Evolutionary conservation across 2,329 filamentous ascomycete species (phyloP).

Genomic region (Stemphylium beticola): DNA sequence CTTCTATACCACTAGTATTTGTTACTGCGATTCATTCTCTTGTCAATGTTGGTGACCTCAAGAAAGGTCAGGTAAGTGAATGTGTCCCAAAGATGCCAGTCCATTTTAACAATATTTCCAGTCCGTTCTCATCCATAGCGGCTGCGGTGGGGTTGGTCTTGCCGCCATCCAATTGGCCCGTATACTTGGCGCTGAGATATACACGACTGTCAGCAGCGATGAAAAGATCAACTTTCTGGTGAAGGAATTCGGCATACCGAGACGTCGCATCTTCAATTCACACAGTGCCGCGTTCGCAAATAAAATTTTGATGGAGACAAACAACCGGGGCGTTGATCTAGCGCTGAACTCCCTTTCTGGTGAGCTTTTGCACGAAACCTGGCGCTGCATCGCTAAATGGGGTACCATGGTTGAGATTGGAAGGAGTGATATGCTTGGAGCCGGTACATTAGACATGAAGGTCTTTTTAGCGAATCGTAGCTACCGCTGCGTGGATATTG

Average conservation of each 20-base stretch:
- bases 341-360: slow-evolving; percentile 39
- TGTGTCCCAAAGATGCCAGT: not conserved
- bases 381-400: slow-evolving; percentile 48
- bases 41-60: slow-evolving; percentile 22
- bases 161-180: slow-evolving; percentile 28
- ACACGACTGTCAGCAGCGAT: slow-evolving; percentile 25
- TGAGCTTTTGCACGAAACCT: slow-evolving; percentile 40
- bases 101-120: not conserved
- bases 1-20: slow-evolving; percentile 31
- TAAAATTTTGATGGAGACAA: slow-evolving; percentile 4
- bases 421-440: slow-evolving; percentile 16
- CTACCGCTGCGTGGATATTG: not conserved
- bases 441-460: slow-evolving; percentile 17
- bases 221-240: slow-evolving; percentile 26
- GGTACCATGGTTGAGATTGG: slow-evolving; percentile 33
- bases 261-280: slow-evolving; percentile 42
- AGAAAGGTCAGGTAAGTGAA: slow-evolving; percentile 18
- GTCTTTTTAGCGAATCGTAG: slow-evolving; percentile 10
- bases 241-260: slow-evolving; percentile 19
- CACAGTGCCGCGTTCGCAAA: slow-evolving; percentile 13
- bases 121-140: slow-evolving; percentile 29
- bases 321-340: slow-evolving; percentile 42
- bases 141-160: slow-evolving; percentile 24
- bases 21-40: slow-evolving; percentile 32
- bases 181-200: slow-evolving; percentile 31